Percentiles rank a stretch among this genome's conserved stretches.
Conservation (phyloP, 2,329 filamentous ascomycete species). For the Clarireedia sp. region DNA sequence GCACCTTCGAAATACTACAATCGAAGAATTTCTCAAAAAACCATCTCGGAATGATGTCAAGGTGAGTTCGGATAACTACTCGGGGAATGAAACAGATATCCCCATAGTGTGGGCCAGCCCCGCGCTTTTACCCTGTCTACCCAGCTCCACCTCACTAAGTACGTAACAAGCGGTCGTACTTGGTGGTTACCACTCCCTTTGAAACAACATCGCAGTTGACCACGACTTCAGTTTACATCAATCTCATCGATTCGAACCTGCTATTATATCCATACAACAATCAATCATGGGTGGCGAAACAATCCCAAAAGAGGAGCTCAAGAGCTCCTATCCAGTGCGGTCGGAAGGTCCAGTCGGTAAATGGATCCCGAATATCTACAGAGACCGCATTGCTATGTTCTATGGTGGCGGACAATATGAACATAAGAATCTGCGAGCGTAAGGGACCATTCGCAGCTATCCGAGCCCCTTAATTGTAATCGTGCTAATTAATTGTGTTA, state of each 20-base stretch:
- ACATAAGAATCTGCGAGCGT: slow-evolving; percentile 65
- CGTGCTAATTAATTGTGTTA: slow-evolving; percentile 9
- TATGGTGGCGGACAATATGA: slow-evolving; percentile 72
- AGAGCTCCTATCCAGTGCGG: slow-evolving; percentile 28
- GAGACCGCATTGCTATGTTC: slow-evolving; percentile 74
- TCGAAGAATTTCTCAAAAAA: background rate
- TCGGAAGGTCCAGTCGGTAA: slow-evolving; percentile 53
- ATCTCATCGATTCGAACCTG: background rate
- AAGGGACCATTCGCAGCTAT: slow-evolving; percentile 30
- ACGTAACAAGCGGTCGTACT: slow-evolving; percentile 8
- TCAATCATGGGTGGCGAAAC: slow-evolving; percentile 31
- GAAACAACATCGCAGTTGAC: background rate
- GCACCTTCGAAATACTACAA: background rate
- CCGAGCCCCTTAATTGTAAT: background rate
- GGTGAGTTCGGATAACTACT: slow-evolving; percentile 2
- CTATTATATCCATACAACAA: slow-evolving; percentile 10
- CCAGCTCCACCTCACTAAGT: slow-evolving; percentile 1
- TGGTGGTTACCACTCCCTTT: background rate
- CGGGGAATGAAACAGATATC: background rate
- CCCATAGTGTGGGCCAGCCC: background rate
- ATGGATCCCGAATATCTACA: slow-evolving; percentile 78
- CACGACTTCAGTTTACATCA: slow-evolving; percentile 5
- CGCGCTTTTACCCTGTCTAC: slow-evolving; percentile 4
- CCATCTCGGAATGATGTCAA: slow-evolving; percentile 1
- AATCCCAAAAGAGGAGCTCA: slow-evolving; percentile 17